Evolutionary conservation across 805 yeast genomes (phyloP).

Genomic region (Ogataea paradorogensis): DNA sequence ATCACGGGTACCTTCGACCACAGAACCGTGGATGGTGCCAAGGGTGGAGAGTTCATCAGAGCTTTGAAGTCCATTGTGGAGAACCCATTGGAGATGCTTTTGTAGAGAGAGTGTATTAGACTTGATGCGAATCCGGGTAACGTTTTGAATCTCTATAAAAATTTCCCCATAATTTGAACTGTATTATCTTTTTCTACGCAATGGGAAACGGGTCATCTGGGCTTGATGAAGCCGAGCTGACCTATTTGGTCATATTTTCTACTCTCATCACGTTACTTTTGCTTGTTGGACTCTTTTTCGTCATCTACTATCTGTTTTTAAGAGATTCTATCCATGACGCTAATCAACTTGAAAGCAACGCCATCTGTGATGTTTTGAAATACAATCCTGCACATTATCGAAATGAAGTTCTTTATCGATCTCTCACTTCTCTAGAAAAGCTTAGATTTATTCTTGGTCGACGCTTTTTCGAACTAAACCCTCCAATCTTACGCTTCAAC

Average conservation of each 20-base stretch:
- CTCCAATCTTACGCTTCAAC: conserved; percentile 27
- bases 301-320: conserved; percentile 28
- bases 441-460: conserved; percentile 25
- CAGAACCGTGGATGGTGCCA: conserved; percentile 94
- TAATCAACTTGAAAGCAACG: conserved; percentile 16
- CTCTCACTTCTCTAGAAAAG: conserved; percentile 22
- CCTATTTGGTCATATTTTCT: conserved; percentile 26
- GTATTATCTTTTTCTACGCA: background rate
- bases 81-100: conserved; percentile 91
- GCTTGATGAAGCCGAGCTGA: conserved; percentile 23
- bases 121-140: conserved; percentile 5
- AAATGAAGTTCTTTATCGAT: conserved; percentile 20
- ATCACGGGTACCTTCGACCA: conserved; percentile 98
- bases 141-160: background rate
- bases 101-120: conserved; percentile 32
- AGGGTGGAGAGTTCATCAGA: conserved; percentile 95
- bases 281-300: conserved; percentile 23
- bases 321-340: conserved; percentile 18
- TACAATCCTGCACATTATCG: conserved; percentile 16
- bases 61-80: conserved; percentile 88
- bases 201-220: conserved; percentile 5
- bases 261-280: conserved; percentile 27
- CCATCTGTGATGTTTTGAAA: conserved; percentile 28
- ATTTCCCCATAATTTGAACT: conserved; percentile 2
- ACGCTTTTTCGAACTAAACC: conserved; percentile 22